phyloP scores from a whole-genome alignment of 768 basidiomycete genomes.

The Termitomyces sp. region DNA sequence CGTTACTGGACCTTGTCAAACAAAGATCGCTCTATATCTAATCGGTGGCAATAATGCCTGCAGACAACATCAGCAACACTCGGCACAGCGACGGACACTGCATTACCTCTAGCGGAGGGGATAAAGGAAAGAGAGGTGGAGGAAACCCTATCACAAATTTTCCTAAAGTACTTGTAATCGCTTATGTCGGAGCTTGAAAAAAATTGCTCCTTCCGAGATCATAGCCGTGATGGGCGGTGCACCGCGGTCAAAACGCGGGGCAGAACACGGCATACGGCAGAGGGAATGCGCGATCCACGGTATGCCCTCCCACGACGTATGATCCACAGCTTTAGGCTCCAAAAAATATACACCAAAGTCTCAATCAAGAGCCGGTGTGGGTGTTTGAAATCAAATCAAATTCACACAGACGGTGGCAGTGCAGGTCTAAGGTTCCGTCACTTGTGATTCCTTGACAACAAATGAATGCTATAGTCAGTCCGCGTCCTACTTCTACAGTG shows the following conservation, averaged over 20 bases:
- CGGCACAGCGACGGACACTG: not conserved
- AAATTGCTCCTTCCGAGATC: conserved; percentile 25
- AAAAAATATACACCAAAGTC: not conserved
- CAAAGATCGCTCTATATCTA: conserved; percentile 65
- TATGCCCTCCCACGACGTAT: too few relatives aligned
- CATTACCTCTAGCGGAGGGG: conserved; percentile 36
- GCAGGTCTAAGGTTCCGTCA: not conserved
- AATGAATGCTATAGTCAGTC: not conserved
- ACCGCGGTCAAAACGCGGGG: conserved; percentile 11
- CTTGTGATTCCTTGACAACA: not conserved
- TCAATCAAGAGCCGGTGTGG: not conserved
- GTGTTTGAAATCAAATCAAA: not conserved
- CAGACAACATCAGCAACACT: conserved; percentile 6
- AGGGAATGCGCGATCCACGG: not conserved
- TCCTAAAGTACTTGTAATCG: conserved; percentile 26
- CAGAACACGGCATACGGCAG: not conserved
- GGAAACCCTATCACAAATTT: conserved; percentile 21
- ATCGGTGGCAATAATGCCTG: conserved; percentile 28
- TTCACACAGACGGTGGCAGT: not conserved
- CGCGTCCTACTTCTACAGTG: not conserved
- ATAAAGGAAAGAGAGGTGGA: conserved; percentile 30
- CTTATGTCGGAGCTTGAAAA: conserved; percentile 38
- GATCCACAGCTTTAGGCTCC: not conserved
- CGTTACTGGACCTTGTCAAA: conserved; percentile 48
- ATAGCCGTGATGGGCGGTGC: conserved; percentile 17